Percentiles rank a stretch among this genome's conserved stretches.
Evolutionary conservation across 768 basidiomycete genomes (phyloP).

Genomic region (Trametes meyenii): DNA sequence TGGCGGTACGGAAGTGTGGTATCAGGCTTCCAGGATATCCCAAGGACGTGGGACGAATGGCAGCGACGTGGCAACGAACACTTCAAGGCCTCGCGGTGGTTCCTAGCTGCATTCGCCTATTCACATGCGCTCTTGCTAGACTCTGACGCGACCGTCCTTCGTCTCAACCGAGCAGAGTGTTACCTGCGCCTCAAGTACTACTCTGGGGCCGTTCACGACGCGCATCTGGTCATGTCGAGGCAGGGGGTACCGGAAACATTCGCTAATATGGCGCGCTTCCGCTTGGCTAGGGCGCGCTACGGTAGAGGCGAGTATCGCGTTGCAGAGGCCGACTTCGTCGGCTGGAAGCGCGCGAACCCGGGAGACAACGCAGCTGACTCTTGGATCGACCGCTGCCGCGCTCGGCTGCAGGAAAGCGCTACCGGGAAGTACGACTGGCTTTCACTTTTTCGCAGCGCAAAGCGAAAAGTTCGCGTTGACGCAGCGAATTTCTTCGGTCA

Average conservation of each 20-base stretch:
- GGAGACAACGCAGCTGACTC: constrained; percentile 12
- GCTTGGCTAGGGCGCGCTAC: constrained; percentile 32
- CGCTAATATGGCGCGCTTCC: constrained; percentile 30
- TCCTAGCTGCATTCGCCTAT: constrained; percentile 34
- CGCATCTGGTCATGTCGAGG: constrained; percentile 19
- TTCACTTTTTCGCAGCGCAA: constrained; percentile 23
- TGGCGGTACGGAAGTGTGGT: constrained; percentile 12
- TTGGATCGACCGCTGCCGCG: constrained; percentile 26
- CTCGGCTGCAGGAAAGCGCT: constrained; percentile 25
- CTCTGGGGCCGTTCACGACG: constrained; percentile 32
- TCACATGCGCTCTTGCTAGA: constrained; percentile 27
- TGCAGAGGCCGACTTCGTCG: constrained; percentile 21
- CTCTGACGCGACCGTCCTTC: constrained; percentile 24
- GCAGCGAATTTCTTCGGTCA: constrained; percentile 32
- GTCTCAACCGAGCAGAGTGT: constrained; percentile 34
- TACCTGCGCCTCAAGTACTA: constrained; percentile 31
- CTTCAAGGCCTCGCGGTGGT: constrained; percentile 28
- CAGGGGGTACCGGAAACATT: not conserved
- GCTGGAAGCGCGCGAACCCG: constrained; percentile 2
- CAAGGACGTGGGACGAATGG: constrained; percentile 23
- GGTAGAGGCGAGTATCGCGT: constrained; percentile 23
- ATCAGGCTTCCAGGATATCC: not conserved
- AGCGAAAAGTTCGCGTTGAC: constrained; percentile 19
- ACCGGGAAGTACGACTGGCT: constrained; percentile 33
- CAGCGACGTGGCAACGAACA: constrained; percentile 30